Conservation (phyloP, 768 basidiomycete genomes). For the Multifurca ochricompacta region DNA sequence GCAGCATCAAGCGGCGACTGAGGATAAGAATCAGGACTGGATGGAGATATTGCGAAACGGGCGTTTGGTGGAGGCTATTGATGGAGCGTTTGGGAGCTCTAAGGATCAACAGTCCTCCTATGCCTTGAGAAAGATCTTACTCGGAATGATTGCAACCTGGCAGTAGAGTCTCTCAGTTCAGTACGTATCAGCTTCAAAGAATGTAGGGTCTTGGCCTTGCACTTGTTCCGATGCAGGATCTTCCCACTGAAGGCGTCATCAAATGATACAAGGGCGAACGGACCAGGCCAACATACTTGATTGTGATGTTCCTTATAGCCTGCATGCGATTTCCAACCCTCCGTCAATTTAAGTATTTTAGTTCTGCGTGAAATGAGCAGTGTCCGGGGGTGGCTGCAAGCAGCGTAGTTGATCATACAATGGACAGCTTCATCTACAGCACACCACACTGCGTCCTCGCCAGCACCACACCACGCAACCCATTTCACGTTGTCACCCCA, state of each 20-base stretch:
- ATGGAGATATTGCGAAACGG: slow-evolving; percentile 17
- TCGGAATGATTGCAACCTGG: slow-evolving; percentile 15
- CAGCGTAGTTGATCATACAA: not conserved
- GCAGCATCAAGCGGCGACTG: slow-evolving; percentile 18
- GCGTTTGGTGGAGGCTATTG: slow-evolving; percentile 11
- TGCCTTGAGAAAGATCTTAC: slow-evolving; percentile 1
- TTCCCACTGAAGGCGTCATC: not conserved
- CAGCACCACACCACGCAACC: not conserved
- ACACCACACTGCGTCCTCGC: slow-evolving; percentile 1
- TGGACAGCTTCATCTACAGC: not conserved
- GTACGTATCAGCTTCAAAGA: not conserved
- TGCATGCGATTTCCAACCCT: not conserved
- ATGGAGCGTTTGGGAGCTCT: slow-evolving; percentile 10
- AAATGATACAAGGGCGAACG: not conserved
- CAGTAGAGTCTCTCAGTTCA: not conserved
- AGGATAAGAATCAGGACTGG: slow-evolving; percentile 16
- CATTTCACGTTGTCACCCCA: not conserved
- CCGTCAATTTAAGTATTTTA: not conserved
- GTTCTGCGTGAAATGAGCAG: no score
- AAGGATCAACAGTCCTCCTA: slow-evolving; percentile 2
- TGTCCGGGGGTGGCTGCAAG: slow-evolving; percentile 1
- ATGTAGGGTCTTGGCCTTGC: no score
- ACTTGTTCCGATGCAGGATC: not conserved
- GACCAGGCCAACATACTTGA: not conserved
- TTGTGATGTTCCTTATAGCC: not conserved